These are phyloP conservation scores for Leersia perrieri DNA, from an alignment of 176 grass and related monocot species.

Conservation along the genomic window DNA sequence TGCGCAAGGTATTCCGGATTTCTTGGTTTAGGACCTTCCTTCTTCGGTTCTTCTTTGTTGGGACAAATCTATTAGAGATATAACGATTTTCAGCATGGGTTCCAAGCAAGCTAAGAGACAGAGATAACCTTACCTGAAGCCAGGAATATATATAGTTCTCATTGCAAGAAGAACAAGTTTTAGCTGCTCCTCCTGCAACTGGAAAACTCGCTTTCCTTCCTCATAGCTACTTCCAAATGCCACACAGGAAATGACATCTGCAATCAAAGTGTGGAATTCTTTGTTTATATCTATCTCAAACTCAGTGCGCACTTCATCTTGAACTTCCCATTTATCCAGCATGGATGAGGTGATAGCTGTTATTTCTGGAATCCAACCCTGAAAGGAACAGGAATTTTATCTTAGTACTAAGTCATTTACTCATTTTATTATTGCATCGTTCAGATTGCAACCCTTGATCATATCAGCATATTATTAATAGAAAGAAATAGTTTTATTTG, in stretches of 20 bases:
- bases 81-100: background rate
- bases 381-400: background rate
- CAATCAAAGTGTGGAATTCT: slow-evolving; percentile 56
- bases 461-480: background rate
- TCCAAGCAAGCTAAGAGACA: background rate
- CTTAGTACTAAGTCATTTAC: background rate
- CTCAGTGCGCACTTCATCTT: slow-evolving; percentile 29
- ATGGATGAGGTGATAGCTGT: slow-evolving; percentile 32
- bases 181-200: slow-evolving; percentile 69
- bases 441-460: background rate
- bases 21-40: slow-evolving; percentile 56
- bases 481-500: background rate
- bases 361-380: slow-evolving; percentile 83
- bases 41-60: slow-evolving; percentile 75
- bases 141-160: slow-evolving; percentile 72
- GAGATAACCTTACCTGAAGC: slow-evolving; percentile 54
- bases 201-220: slow-evolving; percentile 66
- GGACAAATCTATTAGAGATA: slow-evolving; percentile 53
- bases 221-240: slow-evolving; percentile 86
- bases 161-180: slow-evolving; percentile 61
- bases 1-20: slow-evolving; percentile 52
- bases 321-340: slow-evolving; percentile 67
- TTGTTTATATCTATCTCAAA: slow-evolving; percentile 68
- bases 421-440: background rate
- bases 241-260: slow-evolving; percentile 70